Evolutionary conservation across 139 green algal species (phyloP), one percentile per base, ranked within the genome.

Genomic region (Picochlorum sp.): DNA sequence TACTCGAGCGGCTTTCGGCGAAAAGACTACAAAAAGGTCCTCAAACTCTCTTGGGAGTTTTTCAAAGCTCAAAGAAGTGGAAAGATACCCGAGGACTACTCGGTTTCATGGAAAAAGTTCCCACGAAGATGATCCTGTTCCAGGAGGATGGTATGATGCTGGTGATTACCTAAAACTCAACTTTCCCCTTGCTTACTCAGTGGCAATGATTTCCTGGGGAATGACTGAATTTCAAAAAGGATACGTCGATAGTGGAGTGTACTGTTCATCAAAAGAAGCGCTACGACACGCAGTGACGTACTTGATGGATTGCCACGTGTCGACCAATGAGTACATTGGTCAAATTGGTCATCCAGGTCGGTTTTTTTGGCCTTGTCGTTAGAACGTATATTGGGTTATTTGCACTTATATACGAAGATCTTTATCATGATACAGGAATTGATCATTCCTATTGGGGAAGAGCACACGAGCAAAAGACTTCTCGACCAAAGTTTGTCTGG

Each of bases 131-230:
- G 37, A 20, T 2, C 49, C 64, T 4, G 61, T 85, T n/a, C 38
- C 49, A 0, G 81, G 81, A 2, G 80, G 81, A 28, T 87, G 73
- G 66, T 54, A 45, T 11, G 57, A 61, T 47, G 61, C 68, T 28
- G 68, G 68, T 3, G 81, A 87, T 49, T 66, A 72, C n/a, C 49
- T 88, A 49, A 87, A 86, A 67, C 82, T 83, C 20, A 69, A 70
- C 49, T 72, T 88, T 14, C 80, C 81, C 4, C 73, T 72, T 18
- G 81, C 81, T 0, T 77, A 76, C 20, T 61, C 72, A 2, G 57
- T 76, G 2, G 61, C 50, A 7, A 65, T 82, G 23, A 63, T 87
- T 45, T 50, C 81, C 4, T 88, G 70, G 70, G 70, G 70, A 14
- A 54, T 78, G 8, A 38, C 83, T 2, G 73, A 88, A 37, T 87